Evolutionary conservation across 495 filamentous ascomycete species (phyloP).

Genomic region (Hyaloscypha variabilis): DNA sequence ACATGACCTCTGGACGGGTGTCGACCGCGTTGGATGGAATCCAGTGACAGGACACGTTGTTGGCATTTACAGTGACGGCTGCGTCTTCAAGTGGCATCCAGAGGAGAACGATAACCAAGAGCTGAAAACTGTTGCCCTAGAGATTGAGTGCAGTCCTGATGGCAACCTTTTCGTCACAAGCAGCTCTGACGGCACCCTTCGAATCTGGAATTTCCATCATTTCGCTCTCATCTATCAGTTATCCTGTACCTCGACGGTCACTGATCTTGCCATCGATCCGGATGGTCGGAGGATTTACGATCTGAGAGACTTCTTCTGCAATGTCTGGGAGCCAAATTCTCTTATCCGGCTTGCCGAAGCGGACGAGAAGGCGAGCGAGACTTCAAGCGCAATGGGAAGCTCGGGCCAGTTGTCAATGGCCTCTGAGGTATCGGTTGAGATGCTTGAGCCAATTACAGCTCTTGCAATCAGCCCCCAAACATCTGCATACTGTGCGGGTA

Average conservation of each 20-base stretch:
- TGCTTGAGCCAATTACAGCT: conserved; percentile 5
- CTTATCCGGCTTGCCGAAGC: background rate
- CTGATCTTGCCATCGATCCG: background rate
- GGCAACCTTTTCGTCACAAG: conserved; percentile 34
- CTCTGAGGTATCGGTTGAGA: conserved; percentile 3
- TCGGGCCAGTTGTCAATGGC: background rate
- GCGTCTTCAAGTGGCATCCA: conserved; percentile 37
- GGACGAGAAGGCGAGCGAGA: background rate
- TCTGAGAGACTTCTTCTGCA: background rate
- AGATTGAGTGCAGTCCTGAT: conserved; percentile 31
- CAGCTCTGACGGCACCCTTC: conserved; percentile 27
- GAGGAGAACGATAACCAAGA: background rate
- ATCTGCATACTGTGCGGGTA: background rate
- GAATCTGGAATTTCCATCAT: conserved; percentile 29
- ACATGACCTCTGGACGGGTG: conserved; percentile 22
- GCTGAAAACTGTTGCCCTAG: background rate
- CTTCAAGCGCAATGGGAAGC: background rate
- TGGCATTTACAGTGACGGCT: conserved; percentile 30
- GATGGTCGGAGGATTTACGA: background rate
- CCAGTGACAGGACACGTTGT: conserved; percentile 29
- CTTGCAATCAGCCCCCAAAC: conserved; percentile 9
- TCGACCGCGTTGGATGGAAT: conserved; percentile 32
- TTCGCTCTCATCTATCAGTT: conserved; percentile 31
- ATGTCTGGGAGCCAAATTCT: background rate
- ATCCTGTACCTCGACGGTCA: background rate